A percentile compares a stretch with the other conserved stretches of the same genome.
These are phyloP conservation scores for Kockovaella imperatae DNA, from an alignment of 768 basidiomycete species.

Conservation along the genomic window DNA sequence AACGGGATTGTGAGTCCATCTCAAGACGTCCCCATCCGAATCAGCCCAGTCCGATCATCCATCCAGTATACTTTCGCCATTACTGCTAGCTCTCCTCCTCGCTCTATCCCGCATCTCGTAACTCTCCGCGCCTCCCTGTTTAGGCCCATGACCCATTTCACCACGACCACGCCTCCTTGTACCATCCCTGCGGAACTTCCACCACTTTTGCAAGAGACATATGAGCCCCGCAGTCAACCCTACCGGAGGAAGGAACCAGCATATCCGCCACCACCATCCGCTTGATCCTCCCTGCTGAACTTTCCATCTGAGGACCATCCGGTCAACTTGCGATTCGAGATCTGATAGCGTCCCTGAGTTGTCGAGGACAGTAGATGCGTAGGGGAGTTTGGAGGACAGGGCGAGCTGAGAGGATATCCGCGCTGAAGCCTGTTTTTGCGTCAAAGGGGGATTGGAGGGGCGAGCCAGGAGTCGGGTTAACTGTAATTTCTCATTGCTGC, in stretches of 20 bases:
- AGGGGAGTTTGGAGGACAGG: constrained; percentile 67
- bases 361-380: constrained; percentile 78
- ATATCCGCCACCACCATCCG: constrained; percentile 48
- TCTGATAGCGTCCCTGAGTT: constrained; percentile 73
- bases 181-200: constrained; percentile 15
- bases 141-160: constrained; percentile 16
- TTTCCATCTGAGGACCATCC: constrained; percentile 47
- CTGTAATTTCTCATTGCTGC: constrained; percentile 73
- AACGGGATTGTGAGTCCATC: no score
- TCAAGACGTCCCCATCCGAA: no score
- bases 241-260: constrained; percentile 51
- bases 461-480: constrained; percentile 72
- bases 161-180: constrained; percentile 28
- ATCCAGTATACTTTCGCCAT: constrained; percentile 14
- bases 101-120: constrained; percentile 38
- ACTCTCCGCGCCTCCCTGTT: constrained; percentile 12
- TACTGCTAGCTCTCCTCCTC: constrained; percentile 14
- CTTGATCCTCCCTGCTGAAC: constrained; percentile 30
- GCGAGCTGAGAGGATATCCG: constrained; percentile 75
- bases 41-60: constrained; percentile 4
- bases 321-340: constrained; percentile 54
- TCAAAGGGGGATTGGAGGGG: constrained; percentile 47
- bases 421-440: constrained; percentile 59
- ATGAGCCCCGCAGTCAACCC: constrained; percentile 43
- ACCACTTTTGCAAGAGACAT: constrained; percentile 25